These are phyloP conservation scores for Austroboletus novae-zelandiae DNA, from an alignment of 1,284 basidiomycete species.

Conservation along the genomic window DNA sequence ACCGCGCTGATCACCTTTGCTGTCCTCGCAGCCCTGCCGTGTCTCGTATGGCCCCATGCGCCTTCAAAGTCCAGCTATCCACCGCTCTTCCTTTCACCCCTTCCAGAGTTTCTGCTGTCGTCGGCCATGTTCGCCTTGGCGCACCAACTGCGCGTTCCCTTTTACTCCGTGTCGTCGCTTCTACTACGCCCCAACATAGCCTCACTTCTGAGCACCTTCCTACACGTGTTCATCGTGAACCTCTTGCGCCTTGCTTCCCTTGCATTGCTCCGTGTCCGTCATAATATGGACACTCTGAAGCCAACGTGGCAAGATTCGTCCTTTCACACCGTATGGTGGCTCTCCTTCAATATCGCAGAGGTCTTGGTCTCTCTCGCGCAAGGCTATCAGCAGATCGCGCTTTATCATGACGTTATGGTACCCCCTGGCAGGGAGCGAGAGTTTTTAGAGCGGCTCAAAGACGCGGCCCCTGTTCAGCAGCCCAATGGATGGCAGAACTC, in stretches of 20 bases:
- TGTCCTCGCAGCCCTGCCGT: constrained; percentile 48
- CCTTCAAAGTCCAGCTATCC: constrained; percentile 38
- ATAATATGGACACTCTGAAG: constrained; percentile 39
- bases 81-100: constrained; percentile 52
- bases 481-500: constrained; percentile 13
- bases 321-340: constrained; percentile 70
- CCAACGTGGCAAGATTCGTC: constrained; percentile 57
- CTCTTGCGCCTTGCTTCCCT: constrained; percentile 54
- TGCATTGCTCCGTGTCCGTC: constrained; percentile 50
- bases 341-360: constrained; percentile 67
- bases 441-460: constrained; percentile 29
- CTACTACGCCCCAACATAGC: constrained; percentile 33
- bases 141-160: constrained; percentile 52
- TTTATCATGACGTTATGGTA: constrained; percentile 68
- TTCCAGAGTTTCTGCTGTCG: constrained; percentile 58
- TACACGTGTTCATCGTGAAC: constrained; percentile 50
- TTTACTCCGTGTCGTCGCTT: constrained; percentile 39
- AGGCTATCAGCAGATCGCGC: constrained; percentile 61
- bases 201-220: constrained; percentile 46
- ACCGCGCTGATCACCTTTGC: constrained; percentile 47
- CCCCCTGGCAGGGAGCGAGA: constrained; percentile 37
- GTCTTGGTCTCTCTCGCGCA: constrained; percentile 60
- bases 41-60: constrained; percentile 41
- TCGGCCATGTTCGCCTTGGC: constrained; percentile 59
- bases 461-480: constrained; percentile 7